phyloP scores from a whole-genome alignment of 129 eudicot species.

The Centella asiatica region DNA sequence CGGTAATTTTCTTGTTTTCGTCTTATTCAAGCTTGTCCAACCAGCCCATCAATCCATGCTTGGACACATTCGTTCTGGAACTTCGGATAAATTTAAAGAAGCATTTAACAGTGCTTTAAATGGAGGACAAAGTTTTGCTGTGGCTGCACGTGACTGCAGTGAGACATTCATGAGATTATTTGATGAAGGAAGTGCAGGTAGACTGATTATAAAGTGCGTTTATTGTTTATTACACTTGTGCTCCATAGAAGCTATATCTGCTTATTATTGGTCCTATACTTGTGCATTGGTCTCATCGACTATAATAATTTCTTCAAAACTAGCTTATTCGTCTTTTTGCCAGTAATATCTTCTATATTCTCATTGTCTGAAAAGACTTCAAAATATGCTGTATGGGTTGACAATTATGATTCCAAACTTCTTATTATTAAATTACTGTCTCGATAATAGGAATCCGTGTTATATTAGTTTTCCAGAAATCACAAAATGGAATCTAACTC shows the following conservation, averaged over 20 bases:
- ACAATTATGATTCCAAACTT: background rate
- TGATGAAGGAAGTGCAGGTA: conserved; percentile 64
- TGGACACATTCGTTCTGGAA: conserved; percentile 55
- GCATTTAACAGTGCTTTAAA: conserved; percentile 60
- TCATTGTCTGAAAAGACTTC: background rate
- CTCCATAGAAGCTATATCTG: no score
- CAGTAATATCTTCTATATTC: no score
- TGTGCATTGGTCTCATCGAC: background rate
- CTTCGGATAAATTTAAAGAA: conserved; percentile 49
- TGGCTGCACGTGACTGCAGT: conserved; percentile 50
- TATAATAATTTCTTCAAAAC: no score
- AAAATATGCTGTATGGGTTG: background rate
- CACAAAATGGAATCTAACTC: background rate
- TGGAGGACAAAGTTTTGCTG: conserved; percentile 59
- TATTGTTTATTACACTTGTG: background rate
- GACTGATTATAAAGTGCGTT: background rate
- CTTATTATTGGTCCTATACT: background rate
- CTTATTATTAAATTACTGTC: background rate
- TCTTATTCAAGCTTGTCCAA: conserved; percentile 38
- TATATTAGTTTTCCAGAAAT: background rate
- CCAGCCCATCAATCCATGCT: conserved; percentile 53
- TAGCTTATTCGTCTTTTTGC: no score
- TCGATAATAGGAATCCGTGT: background rate
- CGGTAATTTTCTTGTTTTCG: conserved; percentile 7
- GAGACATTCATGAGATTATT: conserved; percentile 32